Evolutionary conservation across 805 yeast genomes (phyloP), one percentile per base, ranked within the genome.

Genomic region (Candida patagonica): DNA sequence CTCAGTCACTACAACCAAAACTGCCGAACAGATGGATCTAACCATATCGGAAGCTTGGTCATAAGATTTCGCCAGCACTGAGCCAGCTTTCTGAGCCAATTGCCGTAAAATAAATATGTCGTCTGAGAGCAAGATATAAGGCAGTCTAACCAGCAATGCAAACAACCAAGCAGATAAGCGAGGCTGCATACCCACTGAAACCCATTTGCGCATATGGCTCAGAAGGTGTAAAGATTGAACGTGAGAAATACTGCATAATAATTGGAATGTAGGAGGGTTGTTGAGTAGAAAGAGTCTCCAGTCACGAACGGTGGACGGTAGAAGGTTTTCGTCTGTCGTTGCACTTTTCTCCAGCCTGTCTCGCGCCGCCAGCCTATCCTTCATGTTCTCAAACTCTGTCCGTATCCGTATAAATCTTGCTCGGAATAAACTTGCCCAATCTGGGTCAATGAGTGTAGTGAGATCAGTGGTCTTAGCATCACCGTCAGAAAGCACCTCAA

Each of bases 191-290:
- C 50, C 57, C 15, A 54, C 56, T 22, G 59, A 55, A 17, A 65
- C 48, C 75, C 76, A 72, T 41, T 62, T 61, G 7, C 63, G 58
- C 35, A 57, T 59, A 49, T 68, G 69, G n/a, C 63, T 64, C 6
- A 66, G 40, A 33, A 70, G 50, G 34, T 65, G 57, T 32, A 68
- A 50, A 15, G 55, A 51, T 30, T 56, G 54, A 4, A 46, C 49
- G 30, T 66, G 68, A 32, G 60, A 65, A n/a, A 70, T 38, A 2
- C 60, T 56, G 2, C 54, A 53, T 16, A 67, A 32, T 8, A 60
- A 41, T 5, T 49, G 54, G 5, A 44, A 37, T 8, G 58, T 51
- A 3, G 73, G 71, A 7, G 43, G 41, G 2, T 57, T 50, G 6
- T 48, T 46, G 15, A 59, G 55, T 13, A 69, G 51, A 40, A 59